A percentile compares a stretch with the other conserved stretches of the same genome.
Evolutionary conservation across 768 basidiomycete species (phyloP).

Genomic region (Pisolithus sp.): DNA sequence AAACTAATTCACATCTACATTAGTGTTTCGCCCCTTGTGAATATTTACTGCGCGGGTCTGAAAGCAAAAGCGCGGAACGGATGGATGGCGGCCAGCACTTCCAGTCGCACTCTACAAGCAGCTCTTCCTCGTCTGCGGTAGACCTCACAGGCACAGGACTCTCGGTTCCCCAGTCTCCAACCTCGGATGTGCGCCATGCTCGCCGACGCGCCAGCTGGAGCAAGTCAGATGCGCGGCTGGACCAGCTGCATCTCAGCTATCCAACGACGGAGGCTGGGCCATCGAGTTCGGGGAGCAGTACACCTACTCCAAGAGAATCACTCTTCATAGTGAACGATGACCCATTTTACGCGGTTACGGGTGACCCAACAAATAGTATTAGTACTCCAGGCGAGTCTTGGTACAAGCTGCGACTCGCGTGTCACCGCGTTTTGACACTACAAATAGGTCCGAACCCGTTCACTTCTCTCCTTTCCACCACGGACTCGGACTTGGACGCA

Average conservation of each 20-base stretch:
- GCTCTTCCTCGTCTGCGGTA: constrained; percentile 50
- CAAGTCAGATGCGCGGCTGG: constrained; percentile 37
- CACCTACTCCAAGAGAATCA: constrained; percentile 15
- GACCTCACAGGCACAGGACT: constrained; percentile 47
- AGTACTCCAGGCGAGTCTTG: not conserved
- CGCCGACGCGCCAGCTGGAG: constrained; percentile 60
- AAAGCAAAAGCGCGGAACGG: not conserved
- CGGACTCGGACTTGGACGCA: constrained; percentile 31
- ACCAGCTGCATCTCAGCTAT: constrained; percentile 40
- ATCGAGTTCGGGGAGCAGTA: constrained; percentile 17
- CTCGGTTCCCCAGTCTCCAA: constrained; percentile 49
- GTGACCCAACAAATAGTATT: constrained; percentile 28
- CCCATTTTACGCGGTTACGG: constrained; percentile 40
- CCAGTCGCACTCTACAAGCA: constrained; percentile 13
- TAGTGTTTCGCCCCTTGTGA: no score
- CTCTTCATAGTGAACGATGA: constrained; percentile 32
- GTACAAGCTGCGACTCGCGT: constrained; percentile 8
- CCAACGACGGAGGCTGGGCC: constrained; percentile 17
- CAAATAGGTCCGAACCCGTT: constrained; percentile 43
- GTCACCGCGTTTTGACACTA: constrained; percentile 33
- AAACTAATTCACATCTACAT: no score
- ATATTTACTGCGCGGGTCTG: not conserved
- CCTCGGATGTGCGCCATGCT: constrained; percentile 31
- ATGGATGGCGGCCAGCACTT: constrained; percentile 11
- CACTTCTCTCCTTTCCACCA: constrained; percentile 39